These are phyloP conservation scores for Spencermartinsiella ligniputridi DNA, from an alignment of 1,139 yeast genomes.

Conservation along the genomic window DNA sequence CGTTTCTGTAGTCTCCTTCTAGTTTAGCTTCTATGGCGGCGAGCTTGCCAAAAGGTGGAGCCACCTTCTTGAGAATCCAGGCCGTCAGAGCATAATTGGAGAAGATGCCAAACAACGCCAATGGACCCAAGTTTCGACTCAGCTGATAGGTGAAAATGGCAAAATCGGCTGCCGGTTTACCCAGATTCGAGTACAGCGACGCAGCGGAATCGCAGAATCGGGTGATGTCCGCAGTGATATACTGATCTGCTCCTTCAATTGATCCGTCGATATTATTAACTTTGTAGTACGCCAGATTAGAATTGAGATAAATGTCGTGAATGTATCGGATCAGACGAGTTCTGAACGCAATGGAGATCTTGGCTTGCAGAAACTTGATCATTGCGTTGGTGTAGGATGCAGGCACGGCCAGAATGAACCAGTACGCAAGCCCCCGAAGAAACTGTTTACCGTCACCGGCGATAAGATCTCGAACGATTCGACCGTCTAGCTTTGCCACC, in stretches of 20 bases:
- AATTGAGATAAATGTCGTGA: conserved; percentile 84
- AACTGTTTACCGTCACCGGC: conserved; percentile 77
- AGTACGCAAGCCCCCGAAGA: conserved; percentile 69
- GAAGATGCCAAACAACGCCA: conserved; percentile 79
- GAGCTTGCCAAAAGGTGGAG: conserved; percentile 84
- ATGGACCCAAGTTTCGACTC: conserved; percentile 78
- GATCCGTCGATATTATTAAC: conserved; percentile 41
- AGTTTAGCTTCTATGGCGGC: conserved; percentile 65
- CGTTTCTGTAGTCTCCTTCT: conserved; percentile 87
- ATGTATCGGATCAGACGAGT: conserved; percentile 79
- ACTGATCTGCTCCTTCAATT: conserved; percentile 57
- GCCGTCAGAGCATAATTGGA: conserved; percentile 81
- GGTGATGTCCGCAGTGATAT: conserved; percentile 79
- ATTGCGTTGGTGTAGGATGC: conserved; percentile 92
- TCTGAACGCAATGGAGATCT: conserved; percentile 78
- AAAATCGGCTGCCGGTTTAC: conserved; percentile 86
- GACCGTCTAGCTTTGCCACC: conserved; percentile 89
- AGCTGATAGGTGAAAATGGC: conserved; percentile 83
- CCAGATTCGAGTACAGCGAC: conserved; percentile 79
- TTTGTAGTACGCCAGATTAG: conserved; percentile 78
- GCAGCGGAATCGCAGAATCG: conserved; percentile 81
- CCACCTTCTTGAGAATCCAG: conserved; percentile 59
- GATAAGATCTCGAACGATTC: conserved; percentile 83
- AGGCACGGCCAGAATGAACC: conserved; percentile 89
- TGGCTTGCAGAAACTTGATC: conserved; percentile 73